Evolutionary conservation across 2,329 filamentous ascomycete genomes (phyloP), one percentile per base, ranked within the genome.

Genomic region (Ceratocystis albifundus): DNA sequence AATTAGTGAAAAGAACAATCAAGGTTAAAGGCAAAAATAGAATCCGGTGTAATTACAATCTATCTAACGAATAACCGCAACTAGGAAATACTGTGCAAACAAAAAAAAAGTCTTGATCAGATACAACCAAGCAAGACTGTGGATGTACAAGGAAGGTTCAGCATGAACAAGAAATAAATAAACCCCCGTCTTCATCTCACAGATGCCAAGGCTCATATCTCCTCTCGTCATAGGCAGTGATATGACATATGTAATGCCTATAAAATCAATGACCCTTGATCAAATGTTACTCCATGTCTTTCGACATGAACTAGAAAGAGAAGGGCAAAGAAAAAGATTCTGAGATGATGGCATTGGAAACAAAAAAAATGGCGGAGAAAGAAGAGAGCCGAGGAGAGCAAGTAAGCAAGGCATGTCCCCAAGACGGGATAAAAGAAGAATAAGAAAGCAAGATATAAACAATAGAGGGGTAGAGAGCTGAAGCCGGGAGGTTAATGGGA

Each of bases 361-460:
- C 32, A 50, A 25, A 50, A 25, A 50, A 32, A 25, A 10, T 65
- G 20, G 30, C 57, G 57, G 30, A 57, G 59, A 36, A 65, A 62
- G 28, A 62, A 41, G 41, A 57, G 7, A 17, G 17, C n/a, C 45
- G 20, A 6, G 2, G 25, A 1, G 10, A 41, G 36, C 36, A 41
- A 41, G 12, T 15, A 41, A 41, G 32, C 32, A 36, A 36, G 45
- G 25, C 25, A 45, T 30, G 28, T 28, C 45, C 28, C 36, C 17
- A 41, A n/a, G 3, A 30, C 17, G 25, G 8, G 12, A 17, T 25
- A 5, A 20, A 61, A 28, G 45, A 28, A 41, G 12, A 44, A 55
- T n/a, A 15, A 7, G 44, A 15, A 30, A 15, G 17, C 4, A 45
- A 41, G 20, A 66, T 41, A 53, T n/a, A 63, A 45, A 55, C 25